Evolutionary conservation across 2,329 filamentous ascomycete species (phyloP).

Genomic region (Spiromastix sp.): DNA sequence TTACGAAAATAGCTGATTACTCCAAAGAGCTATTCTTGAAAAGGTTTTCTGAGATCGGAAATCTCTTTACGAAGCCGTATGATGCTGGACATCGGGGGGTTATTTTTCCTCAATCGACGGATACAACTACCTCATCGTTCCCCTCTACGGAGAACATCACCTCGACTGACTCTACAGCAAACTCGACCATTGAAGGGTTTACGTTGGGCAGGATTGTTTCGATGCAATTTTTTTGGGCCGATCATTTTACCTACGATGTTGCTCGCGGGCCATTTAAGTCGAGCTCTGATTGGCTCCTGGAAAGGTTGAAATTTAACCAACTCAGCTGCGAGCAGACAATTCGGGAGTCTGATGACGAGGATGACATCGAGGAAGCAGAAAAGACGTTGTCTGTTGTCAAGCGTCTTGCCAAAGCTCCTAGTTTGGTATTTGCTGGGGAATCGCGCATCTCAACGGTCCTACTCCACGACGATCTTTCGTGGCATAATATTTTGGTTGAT

Average conservation of each 20-base stretch:
- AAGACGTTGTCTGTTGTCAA: slow-evolving; percentile 2
- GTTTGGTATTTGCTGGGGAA: neutral
- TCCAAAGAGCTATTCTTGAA: neutral
- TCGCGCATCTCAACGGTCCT: neutral
- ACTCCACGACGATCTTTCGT: neutral
- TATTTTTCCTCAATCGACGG: neutral
- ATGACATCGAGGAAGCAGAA: neutral
- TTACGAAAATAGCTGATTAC: neutral
- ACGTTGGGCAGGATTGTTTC: neutral
- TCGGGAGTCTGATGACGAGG: slow-evolving; percentile 1
- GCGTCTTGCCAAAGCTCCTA: neutral
- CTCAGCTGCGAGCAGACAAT: slow-evolving; percentile 1
- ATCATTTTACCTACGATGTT: slow-evolving; percentile 1
- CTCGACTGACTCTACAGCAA: too few species aligned
- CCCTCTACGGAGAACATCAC: too few species aligned
- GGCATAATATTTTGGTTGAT: slow-evolving; percentile 1
- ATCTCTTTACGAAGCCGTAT: slow-evolving; percentile 1
- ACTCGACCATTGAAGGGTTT: neutral
- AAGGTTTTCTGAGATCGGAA: neutral
- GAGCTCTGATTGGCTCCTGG: neutral
- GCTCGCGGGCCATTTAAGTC: neutral
- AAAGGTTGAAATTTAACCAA: slow-evolving; percentile 1
- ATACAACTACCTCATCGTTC: too few species aligned
- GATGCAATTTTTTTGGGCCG: slow-evolving; percentile 1
- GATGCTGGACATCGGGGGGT: neutral